Evolutionary conservation across 208 protist species (phyloP).

Genomic region (Leishmania major): DNA sequence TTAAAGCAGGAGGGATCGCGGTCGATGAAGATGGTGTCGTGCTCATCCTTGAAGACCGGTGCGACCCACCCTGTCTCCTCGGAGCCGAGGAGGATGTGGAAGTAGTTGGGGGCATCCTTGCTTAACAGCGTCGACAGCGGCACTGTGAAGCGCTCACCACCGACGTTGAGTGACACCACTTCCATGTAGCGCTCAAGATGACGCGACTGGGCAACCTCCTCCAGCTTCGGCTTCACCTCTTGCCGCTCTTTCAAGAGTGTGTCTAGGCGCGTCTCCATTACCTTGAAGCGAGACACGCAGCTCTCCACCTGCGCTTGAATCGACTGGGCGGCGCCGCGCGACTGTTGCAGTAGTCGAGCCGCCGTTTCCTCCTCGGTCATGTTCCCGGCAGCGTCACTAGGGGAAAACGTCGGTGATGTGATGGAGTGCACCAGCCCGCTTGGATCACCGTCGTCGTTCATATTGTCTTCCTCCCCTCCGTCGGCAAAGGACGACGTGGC

Average conservation of each 20-base stretch:
- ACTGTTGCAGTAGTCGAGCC: conserved; percentile 21
- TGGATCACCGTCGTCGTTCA: conserved; percentile 2
- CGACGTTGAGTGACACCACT: conserved; percentile 76
- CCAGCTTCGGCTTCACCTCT: conserved; percentile 18
- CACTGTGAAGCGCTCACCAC: conserved; percentile 80
- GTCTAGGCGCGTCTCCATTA: conserved; percentile 28
- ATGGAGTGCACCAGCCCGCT: conserved; percentile 22
- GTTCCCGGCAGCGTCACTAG: conserved; percentile 13
- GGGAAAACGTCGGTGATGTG: background rate
- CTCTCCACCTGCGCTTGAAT: conserved; percentile 24
- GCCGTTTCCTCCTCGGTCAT: conserved; percentile 13
- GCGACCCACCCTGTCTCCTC: conserved; percentile 15
- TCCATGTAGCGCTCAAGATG: conserved; percentile 16
- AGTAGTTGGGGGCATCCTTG: conserved; percentile 37
- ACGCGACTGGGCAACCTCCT: conserved; percentile 23
- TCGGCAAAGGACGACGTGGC: conserved; percentile 8
- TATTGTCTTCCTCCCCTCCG: conserved; percentile 2
- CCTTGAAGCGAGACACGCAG: conserved; percentile 21
- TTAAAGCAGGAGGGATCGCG: conserved; percentile 85
- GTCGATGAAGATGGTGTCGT: conserved; percentile 79
- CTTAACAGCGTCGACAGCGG: conserved; percentile 58
- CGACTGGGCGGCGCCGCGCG: conserved; percentile 19
- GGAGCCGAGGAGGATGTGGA: conserved; percentile 35
- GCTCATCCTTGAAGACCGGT: conserved; percentile 55
- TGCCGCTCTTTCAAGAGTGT: conserved; percentile 21